Conservation (phyloP, 2,329 filamentous ascomycete genomes). For the Ophiocordyceps camponoti-leonardi region DNA sequence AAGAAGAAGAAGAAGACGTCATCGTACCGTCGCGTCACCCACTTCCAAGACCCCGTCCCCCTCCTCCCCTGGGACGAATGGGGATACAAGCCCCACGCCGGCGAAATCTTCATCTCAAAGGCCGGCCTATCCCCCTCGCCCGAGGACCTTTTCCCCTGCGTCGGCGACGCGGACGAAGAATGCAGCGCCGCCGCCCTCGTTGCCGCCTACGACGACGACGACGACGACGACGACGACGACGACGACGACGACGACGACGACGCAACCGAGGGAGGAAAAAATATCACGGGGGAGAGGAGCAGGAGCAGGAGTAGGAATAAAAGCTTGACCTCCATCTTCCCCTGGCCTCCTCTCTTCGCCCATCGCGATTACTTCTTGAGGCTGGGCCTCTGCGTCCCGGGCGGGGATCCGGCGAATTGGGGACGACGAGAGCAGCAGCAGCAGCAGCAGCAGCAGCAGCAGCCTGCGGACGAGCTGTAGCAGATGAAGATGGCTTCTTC, state of each 20-base stretch:
- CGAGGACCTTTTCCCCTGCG: slow-evolving; percentile 53
- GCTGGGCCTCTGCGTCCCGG: slow-evolving; percentile 74
- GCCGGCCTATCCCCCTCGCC: slow-evolving; percentile 47
- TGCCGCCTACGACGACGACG: too few species aligned
- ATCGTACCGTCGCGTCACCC: slow-evolving; percentile 64
- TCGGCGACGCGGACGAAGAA: slow-evolving; percentile 49
- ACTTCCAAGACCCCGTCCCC: slow-evolving; percentile 74
- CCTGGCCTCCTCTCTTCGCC: slow-evolving; percentile 89
- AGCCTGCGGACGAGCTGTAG: slow-evolving; percentile 23
- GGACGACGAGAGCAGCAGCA: slow-evolving; percentile 25
- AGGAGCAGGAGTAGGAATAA: too few species aligned
- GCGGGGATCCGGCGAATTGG: slow-evolving; percentile 56
- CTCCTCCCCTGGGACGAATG: slow-evolving; percentile 73
- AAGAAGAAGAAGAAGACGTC: slow-evolving; percentile 14
- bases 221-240: too few species aligned
- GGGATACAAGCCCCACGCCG: slow-evolving; percentile 72
- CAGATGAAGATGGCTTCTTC: too few species aligned
- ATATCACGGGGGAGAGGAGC: too few species aligned
- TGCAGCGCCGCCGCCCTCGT: slow-evolving; percentile 48
- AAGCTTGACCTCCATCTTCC: too few species aligned
- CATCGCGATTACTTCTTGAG: slow-evolving; percentile 97
- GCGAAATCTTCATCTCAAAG: slow-evolving; percentile 76
- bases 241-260: too few species aligned
- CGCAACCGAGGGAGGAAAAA: too few species aligned
- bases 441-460: too few species aligned